Conservation (phyloP, 108 stramenopile genomes). For the Schizochytrium sp. region DNA sequence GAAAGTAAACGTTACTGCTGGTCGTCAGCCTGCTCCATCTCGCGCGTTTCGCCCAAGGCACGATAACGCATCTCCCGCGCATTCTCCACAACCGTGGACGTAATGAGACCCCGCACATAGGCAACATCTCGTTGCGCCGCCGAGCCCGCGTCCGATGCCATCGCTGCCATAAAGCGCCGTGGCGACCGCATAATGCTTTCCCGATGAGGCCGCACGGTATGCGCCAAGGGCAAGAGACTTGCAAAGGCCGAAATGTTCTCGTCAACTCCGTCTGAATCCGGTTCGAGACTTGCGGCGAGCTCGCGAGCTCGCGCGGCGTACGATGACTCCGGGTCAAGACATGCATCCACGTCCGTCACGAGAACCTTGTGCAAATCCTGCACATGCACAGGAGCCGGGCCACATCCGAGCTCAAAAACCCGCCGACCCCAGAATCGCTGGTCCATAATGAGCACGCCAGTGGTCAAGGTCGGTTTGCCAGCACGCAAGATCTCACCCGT, state of each 20-base stretch:
- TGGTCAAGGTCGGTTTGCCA: not conserved
- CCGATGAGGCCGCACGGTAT: not conserved
- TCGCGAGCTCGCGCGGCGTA: not conserved
- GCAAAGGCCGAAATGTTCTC: not conserved
- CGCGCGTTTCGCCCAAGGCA: not conserved
- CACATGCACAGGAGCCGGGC: not conserved
- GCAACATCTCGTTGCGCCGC: not conserved
- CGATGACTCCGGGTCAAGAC: not conserved
- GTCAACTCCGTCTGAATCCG: not conserved
- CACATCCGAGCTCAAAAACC: not conserved
- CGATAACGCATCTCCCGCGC: not conserved
- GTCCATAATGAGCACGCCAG: constrained; percentile 14
- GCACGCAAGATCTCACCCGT: constrained; percentile 12
- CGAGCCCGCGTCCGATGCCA: not conserved
- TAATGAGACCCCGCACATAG: not conserved
- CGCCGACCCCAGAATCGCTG: constrained; percentile 16
- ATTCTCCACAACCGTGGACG: not conserved
- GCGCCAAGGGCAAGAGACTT: not conserved
- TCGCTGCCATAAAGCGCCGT: not conserved
- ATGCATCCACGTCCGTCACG: not conserved
- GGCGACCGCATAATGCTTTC: not conserved
- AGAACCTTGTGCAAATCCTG: not conserved
- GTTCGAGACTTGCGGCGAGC: not conserved
- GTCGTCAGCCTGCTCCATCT: too few species aligned
- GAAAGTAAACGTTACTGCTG: too few species aligned